Conservation (phyloP, 2,329 filamentous ascomycete genomes). For the Bertia moriformis region DNA sequence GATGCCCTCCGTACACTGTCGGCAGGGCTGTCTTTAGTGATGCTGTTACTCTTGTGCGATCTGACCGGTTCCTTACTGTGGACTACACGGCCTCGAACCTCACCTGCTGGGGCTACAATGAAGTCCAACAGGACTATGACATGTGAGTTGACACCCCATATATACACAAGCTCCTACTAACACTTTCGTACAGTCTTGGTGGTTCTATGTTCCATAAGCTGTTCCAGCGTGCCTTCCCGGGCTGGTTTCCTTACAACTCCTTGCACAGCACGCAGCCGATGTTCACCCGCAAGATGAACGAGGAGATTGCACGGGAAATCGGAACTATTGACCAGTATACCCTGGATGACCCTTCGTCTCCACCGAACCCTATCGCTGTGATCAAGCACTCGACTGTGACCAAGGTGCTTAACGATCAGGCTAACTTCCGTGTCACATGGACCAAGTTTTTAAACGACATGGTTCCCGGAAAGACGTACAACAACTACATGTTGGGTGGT, state of each 20-base stretch:
- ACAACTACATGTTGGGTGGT: constrained; percentile 9
- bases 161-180: too few species aligned
- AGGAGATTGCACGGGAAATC: constrained; percentile 7
- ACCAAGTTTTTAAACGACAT: constrained; percentile 3
- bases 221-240: constrained; percentile 9
- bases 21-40: constrained; percentile 26
- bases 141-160: too few species aligned
- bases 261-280: constrained; percentile 14
- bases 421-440: constrained; percentile 14
- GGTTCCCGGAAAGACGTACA: constrained; percentile 9
- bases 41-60: constrained; percentile 26
- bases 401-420: constrained; percentile 10
- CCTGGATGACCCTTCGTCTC: constrained; percentile 10
- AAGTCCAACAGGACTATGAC: too few species aligned
- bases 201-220: constrained; percentile 10
- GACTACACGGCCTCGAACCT: constrained; percentile 5
- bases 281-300: too few species aligned
- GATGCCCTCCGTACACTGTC: constrained; percentile 21
- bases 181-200: too few species aligned
- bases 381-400: constrained; percentile 9
- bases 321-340: constrained; percentile 4
- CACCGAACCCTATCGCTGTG: constrained; percentile 6
- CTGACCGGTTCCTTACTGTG: constrained; percentile 28
- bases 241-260: constrained; percentile 9
- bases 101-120: not conserved